These are phyloP conservation scores for Irpex sp. DNA, from an alignment of 1,284 basidiomycete genomes.

Conservation along the genomic window DNA sequence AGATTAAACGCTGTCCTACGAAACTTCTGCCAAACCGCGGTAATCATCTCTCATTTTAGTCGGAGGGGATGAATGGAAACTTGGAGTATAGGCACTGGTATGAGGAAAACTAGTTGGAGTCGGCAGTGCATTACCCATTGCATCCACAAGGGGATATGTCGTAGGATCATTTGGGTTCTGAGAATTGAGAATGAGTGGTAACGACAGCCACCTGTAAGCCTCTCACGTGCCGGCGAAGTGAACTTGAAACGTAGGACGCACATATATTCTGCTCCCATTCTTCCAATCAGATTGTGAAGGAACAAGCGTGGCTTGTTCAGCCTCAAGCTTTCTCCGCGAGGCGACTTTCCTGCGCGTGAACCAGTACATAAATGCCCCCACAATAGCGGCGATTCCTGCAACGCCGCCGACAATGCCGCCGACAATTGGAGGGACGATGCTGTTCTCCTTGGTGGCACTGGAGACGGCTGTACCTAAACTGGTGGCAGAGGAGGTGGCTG, in stretches of 20 bases:
- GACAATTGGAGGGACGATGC: conserved; percentile 5
- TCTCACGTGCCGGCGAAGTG: not conserved
- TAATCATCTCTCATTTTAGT: not conserved
- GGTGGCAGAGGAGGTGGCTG: not conserved
- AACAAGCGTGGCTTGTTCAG: not conserved
- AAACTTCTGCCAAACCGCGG: not conserved
- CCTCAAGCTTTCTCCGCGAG: not conserved
- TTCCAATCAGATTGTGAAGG: not conserved
- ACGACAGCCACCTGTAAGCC: not conserved
- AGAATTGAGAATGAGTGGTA: not conserved
- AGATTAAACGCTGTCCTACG: not conserved
- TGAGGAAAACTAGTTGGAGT: too few relatives aligned
- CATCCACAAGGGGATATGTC: not conserved
- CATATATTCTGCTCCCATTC: not conserved
- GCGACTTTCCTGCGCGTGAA: not conserved
- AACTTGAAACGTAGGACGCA: not conserved
- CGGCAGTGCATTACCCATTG: not conserved
- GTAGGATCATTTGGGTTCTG: conserved; percentile 7
- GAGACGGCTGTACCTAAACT: not conserved
- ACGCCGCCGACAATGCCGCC: conserved; percentile 8
- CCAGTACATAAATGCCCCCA: not conserved
- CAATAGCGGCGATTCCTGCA: not conserved
- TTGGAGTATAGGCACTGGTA: not conserved
- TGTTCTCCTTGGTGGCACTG: not conserved
- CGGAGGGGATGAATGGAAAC: not conserved